These are phyloP conservation scores for Nannochloris sp. DNA, from an alignment of 139 green algal genomes.

Conservation along the genomic window DNA sequence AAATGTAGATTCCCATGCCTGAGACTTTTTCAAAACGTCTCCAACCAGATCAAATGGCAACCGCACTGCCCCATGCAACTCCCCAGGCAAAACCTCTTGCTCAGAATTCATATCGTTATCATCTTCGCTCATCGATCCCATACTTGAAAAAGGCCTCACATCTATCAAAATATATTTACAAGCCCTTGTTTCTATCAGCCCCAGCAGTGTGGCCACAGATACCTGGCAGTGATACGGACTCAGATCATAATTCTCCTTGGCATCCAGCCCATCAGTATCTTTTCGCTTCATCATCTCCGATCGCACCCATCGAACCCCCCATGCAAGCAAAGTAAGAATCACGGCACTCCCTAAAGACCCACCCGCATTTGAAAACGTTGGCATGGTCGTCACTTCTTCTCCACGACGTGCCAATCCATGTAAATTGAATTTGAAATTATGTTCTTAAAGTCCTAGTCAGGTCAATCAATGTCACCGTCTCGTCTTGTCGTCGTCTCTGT, in stretches of 20 bases:
- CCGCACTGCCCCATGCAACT: constrained; percentile 18
- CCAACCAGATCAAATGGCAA: constrained; percentile 21
- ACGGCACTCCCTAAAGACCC: constrained; percentile 47
- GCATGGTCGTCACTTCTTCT: background rate
- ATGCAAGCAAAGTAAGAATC: constrained; percentile 47
- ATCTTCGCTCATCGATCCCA: no score
- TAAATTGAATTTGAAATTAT: no score
- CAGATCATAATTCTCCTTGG: background rate
- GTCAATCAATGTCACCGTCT: no score
- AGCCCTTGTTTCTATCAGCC: constrained; percentile 34
- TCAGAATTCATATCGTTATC: no score
- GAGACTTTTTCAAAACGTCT: constrained; percentile 5
- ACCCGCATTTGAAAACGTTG: constrained; percentile 37
- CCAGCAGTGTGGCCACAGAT: constrained; percentile 22
- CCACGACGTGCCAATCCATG: background rate
- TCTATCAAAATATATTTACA: constrained; percentile 30
- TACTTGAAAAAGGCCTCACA: constrained; percentile 14
- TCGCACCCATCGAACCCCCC: constrained; percentile 41
- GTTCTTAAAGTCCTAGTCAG: no score
- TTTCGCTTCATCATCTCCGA: constrained; percentile 14
- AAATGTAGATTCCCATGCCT: constrained; percentile 17
- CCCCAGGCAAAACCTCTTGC: constrained; percentile 14
- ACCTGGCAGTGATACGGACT: constrained; percentile 18
- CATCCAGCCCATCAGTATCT: constrained; percentile 3
- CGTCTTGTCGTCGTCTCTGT: no score